Conservation (phyloP, 495 filamentous ascomycete genomes). For the Astrothelium subdiscretum region DNA sequence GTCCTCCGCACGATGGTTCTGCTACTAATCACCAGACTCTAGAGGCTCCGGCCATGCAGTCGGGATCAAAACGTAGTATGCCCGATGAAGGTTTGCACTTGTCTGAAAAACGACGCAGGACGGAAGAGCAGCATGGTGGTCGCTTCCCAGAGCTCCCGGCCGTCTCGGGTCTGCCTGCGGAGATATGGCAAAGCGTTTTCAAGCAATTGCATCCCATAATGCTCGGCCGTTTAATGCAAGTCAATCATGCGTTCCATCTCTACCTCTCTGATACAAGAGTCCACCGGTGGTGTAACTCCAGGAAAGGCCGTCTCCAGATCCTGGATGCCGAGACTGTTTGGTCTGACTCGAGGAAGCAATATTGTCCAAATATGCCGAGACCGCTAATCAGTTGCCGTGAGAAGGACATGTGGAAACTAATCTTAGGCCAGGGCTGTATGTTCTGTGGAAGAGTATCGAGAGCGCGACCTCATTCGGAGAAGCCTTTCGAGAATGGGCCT, state of each 20-base stretch:
- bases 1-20: not conserved
- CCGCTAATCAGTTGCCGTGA: constrained; percentile 45
- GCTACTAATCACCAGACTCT: not conserved
- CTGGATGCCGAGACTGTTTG: constrained; percentile 45
- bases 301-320: constrained; percentile 19
- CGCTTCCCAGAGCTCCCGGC: not conserved
- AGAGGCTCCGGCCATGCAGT: not conserved
- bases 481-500: constrained; percentile 41
- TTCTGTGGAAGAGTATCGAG: constrained; percentile 34
- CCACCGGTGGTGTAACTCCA: constrained; percentile 14
- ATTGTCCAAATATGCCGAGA: constrained; percentile 43
- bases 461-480: constrained; percentile 12
- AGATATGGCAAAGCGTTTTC: constrained; percentile 30
- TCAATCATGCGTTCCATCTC: constrained; percentile 24
- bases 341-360: constrained; percentile 44
- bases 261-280: constrained; percentile 33
- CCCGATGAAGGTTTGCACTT: not conserved
- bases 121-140: not conserved
- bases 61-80: not conserved
- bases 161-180: constrained; percentile 15
- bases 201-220: constrained; percentile 17
- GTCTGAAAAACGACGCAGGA: not conserved
- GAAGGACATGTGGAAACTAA: constrained; percentile 52
- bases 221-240: constrained; percentile 24
- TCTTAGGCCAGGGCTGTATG: constrained; percentile 42